Conservation (phyloP, 2,329 filamentous ascomycete species). For the Ophiocordyceps camponoti-saundersi region DNA sequence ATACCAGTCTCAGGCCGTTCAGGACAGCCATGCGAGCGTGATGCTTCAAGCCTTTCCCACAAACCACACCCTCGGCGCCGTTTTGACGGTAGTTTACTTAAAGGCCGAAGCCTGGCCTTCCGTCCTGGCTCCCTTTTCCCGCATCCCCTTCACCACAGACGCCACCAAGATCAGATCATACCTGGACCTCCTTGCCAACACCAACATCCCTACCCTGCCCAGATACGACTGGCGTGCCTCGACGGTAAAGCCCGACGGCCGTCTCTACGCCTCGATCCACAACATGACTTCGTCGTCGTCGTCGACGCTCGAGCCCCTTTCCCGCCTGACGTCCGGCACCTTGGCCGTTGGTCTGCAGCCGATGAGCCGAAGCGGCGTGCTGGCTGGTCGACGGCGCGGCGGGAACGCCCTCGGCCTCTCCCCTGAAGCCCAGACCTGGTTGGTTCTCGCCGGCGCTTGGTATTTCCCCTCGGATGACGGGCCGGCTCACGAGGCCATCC, state of each 20-base stretch:
- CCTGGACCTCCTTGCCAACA: not conserved
- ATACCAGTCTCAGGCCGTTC: not conserved
- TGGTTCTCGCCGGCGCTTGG: not conserved
- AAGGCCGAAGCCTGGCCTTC: not conserved
- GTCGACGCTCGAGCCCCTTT: not conserved
- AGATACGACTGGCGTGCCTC: not conserved
- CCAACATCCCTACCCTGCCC: not conserved
- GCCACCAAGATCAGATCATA: not conserved
- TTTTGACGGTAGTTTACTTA: not conserved
- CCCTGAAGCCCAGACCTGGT: not conserved
- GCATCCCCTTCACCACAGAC: not conserved
- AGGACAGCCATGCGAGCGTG: not conserved
- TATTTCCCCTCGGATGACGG: constrained; percentile 1
- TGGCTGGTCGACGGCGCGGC: not conserved
- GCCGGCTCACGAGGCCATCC: not conserved
- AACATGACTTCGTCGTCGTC: not conserved
- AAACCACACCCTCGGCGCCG: not conserved
- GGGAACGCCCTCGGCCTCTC: constrained; percentile 3
- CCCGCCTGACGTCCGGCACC: not conserved
- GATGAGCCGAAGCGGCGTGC: not conserved
- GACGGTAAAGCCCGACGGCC: not conserved
- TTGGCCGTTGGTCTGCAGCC: not conserved
- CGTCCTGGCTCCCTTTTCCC: constrained; percentile 1
- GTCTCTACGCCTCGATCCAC: not conserved
- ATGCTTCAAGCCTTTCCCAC: not conserved